Percentiles rank a stretch among this genome's conserved stretches.
Conservation (phyloP, 2,329 filamentous ascomycete species). For the Cladophialophora immunda region DNA sequence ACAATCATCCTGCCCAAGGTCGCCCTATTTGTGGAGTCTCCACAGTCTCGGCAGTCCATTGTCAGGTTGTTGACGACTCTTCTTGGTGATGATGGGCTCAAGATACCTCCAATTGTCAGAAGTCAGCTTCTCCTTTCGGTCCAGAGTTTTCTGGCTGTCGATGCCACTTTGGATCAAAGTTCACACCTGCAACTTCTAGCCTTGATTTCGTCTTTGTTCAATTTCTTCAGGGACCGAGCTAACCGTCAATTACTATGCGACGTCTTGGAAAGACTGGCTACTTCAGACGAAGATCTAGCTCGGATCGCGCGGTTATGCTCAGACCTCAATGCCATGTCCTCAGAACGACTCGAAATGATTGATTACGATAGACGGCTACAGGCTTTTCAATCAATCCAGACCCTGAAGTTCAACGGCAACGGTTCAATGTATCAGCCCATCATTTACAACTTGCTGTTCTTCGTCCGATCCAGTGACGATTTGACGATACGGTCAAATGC, state of each 20-base stretch:
- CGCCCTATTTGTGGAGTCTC: constrained; percentile 31
- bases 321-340: constrained; percentile 81
- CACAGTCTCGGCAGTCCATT: constrained; percentile 24
- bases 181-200: constrained; percentile 74
- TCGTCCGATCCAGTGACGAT: constrained; percentile 85
- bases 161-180: constrained; percentile 54
- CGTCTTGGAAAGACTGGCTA: constrained; percentile 75
- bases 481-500: constrained; percentile 86
- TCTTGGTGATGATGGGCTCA: constrained; percentile 47
- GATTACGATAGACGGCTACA: constrained; percentile 84
- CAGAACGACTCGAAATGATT: constrained; percentile 78
- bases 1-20: constrained; percentile 34
- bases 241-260: constrained; percentile 78
- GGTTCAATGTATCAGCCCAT: constrained; percentile 80
- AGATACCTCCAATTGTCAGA: constrained; percentile 35
- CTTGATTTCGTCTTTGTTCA: constrained; percentile 82
- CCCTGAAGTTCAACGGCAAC: constrained; percentile 68
- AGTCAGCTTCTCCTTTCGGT: constrained; percentile 35
- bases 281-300: constrained; percentile 68
- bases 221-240: constrained; percentile 83
- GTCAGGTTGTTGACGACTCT: constrained; percentile 48
- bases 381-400: constrained; percentile 78
- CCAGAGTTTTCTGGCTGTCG: constrained; percentile 27
- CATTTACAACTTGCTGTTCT: constrained; percentile 88
- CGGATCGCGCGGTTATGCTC: constrained; percentile 73